A percentile compares a stretch with the other conserved stretches of the same genome.
phyloP scores from a whole-genome alignment of 1,284 basidiomycete genomes.

The Phlebopus sp. region DNA sequence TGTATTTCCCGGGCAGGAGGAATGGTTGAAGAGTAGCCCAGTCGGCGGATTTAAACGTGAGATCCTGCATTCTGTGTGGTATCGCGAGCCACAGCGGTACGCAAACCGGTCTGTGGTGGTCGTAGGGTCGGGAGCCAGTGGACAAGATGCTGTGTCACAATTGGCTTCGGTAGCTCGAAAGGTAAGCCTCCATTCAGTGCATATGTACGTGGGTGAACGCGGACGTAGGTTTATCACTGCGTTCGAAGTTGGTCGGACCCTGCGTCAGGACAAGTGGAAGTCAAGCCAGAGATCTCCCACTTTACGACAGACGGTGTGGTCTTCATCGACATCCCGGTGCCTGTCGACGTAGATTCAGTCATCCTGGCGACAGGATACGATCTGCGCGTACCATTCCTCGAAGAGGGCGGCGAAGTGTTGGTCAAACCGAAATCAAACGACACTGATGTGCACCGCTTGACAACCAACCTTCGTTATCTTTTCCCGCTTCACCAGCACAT shows the following conservation, averaged over 20 bases:
- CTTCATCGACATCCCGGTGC: constrained; percentile 44
- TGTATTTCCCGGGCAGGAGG: constrained; percentile 44
- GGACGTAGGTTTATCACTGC: constrained; percentile 42
- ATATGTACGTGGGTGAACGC: background rate
- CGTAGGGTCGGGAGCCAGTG: constrained; percentile 52
- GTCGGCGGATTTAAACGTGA: constrained; percentile 30
- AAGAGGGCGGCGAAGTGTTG: constrained; percentile 33
- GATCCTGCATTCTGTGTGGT: constrained; percentile 54
- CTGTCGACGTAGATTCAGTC: constrained; percentile 43
- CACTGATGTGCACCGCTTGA: constrained; percentile 30
- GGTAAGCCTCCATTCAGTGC: constrained; percentile 29
- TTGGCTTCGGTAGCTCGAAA: constrained; percentile 38
- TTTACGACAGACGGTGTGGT: constrained; percentile 45
- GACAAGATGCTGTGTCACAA: constrained; percentile 45
- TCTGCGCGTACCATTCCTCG: constrained; percentile 50
- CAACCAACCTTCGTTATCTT: constrained; percentile 51
- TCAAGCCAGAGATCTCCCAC: constrained; percentile 45
- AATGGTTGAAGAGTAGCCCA: constrained; percentile 40
- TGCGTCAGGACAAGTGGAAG: constrained; percentile 30
- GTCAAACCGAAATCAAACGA: constrained; percentile 24
- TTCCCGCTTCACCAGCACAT: constrained; percentile 55
- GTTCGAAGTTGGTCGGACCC: constrained; percentile 29
- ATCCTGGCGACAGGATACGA: constrained; percentile 57
- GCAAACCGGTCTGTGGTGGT: constrained; percentile 44
- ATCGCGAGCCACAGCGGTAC: constrained; percentile 46